Evolutionary conservation across 768 basidiomycete genomes (phyloP).

Genomic region (Lactifluus echinatus): DNA sequence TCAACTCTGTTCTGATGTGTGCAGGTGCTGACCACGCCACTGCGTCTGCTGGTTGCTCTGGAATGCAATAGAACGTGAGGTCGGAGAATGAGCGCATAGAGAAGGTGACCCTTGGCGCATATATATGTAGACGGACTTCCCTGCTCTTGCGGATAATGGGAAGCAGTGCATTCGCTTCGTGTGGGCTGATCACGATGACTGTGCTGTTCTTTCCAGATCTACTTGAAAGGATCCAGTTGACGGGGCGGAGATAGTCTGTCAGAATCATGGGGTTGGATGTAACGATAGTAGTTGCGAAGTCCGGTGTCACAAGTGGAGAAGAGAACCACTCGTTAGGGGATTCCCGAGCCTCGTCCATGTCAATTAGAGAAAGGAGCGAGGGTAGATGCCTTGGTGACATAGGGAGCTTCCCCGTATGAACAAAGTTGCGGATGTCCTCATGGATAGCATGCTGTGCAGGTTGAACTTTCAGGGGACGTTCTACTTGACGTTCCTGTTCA

Average conservation of each 20-base stretch:
- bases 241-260: constrained; percentile 7
- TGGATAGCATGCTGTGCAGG: background rate
- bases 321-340: background rate
- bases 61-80: constrained; percentile 4
- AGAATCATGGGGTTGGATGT: background rate
- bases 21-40: background rate
- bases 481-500: background rate
- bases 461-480: background rate
- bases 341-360: background rate
- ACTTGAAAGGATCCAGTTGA: constrained; percentile 10
- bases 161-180: constrained; percentile 8
- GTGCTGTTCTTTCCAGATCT: background rate
- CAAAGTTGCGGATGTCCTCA: background rate
- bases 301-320: background rate
- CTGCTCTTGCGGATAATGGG: constrained; percentile 1
- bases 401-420: background rate
- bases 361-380: background rate
- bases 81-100: constrained; percentile 10
- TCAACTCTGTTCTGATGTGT: background rate
- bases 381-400: background rate
- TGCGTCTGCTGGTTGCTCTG: background rate
- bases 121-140: constrained; percentile 6
- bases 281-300: background rate
- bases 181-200: constrained; percentile 1
- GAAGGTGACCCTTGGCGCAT: constrained; percentile 2